phyloP scores from a whole-genome alignment of 768 basidiomycete species.

The Daedaleopsis nitida region DNA sequence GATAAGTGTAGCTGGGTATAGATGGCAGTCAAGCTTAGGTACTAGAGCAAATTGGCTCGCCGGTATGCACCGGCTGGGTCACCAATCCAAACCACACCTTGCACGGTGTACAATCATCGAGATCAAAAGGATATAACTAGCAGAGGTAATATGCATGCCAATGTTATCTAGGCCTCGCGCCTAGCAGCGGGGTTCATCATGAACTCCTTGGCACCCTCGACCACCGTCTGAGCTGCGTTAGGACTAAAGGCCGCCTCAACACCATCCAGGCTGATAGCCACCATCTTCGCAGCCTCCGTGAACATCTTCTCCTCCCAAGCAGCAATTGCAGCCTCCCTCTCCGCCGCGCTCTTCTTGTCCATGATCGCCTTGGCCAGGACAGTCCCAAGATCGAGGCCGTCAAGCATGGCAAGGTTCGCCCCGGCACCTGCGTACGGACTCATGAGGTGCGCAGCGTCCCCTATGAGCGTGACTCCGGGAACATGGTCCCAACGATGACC shows the following conservation, averaged over 20 bases:
- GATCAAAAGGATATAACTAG: too few species aligned
- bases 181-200: too few species aligned
- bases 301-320: constrained; percentile 7
- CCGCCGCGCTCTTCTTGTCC: neutral
- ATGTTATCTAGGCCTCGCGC: too few species aligned
- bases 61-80: too few species aligned
- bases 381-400: constrained; percentile 23
- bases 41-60: too few species aligned
- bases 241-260: constrained; percentile 10
- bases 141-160: too few species aligned
- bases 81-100: too few species aligned
- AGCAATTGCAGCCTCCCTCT: constrained; percentile 6
- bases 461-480: constrained; percentile 9
- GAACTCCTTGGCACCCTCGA: too few species aligned
- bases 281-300: neutral
- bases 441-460: constrained; percentile 42
- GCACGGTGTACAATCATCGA: too few species aligned
- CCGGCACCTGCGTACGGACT: constrained; percentile 40
- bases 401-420: constrained; percentile 38
- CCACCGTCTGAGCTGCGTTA: neutral
- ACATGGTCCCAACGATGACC: constrained; percentile 18
- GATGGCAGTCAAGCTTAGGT: too few species aligned
- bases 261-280: constrained; percentile 3
- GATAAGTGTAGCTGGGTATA: too few species aligned
- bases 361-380: constrained; percentile 5